These are phyloP conservation scores for Quercus berberidifolia DNA, from an alignment of 306 rosid genomes.

Conservation along the genomic window DNA sequence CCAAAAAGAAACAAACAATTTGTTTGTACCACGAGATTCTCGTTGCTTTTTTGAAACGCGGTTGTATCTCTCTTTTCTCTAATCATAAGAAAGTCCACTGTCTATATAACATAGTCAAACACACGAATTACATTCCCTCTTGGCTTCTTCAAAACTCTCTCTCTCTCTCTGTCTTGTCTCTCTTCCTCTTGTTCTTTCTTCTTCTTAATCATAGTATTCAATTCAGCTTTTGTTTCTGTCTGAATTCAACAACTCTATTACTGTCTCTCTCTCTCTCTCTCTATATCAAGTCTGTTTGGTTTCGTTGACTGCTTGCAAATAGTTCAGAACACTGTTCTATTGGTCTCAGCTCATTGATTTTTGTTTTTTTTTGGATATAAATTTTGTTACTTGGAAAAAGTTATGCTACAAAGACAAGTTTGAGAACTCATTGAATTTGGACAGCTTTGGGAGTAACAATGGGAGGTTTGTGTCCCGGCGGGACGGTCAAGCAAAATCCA, in stretches of 20 bases:
- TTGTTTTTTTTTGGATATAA: background rate
- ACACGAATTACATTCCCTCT: constrained; percentile 18
- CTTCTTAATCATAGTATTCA: background rate
- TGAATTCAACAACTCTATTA: no score
- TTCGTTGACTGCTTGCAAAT: background rate
- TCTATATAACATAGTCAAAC: constrained; percentile 29
- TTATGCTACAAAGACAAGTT: background rate
- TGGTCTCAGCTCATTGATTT: background rate
- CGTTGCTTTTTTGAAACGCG: background rate
- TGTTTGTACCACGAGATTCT: constrained; percentile 20
- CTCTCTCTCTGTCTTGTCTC: background rate
- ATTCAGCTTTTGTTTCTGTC: background rate
- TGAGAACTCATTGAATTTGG: background rate
- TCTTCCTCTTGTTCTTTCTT: background rate
- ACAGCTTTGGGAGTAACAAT: constrained; percentile 26
- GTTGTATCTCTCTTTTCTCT: background rate
- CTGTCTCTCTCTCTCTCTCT: no score
- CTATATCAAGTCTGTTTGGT: background rate
- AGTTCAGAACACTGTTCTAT: background rate
- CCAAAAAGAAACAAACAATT: background rate
- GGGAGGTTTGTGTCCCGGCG: constrained; percentile 85
- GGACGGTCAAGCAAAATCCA: constrained; percentile 29
- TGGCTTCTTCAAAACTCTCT: background rate
- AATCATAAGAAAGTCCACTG: background rate
- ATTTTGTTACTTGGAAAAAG: background rate